These are phyloP conservation scores for Chimonanthus praecox DNA, from an alignment of 164 flowering plant species.

Conservation along the genomic window DNA sequence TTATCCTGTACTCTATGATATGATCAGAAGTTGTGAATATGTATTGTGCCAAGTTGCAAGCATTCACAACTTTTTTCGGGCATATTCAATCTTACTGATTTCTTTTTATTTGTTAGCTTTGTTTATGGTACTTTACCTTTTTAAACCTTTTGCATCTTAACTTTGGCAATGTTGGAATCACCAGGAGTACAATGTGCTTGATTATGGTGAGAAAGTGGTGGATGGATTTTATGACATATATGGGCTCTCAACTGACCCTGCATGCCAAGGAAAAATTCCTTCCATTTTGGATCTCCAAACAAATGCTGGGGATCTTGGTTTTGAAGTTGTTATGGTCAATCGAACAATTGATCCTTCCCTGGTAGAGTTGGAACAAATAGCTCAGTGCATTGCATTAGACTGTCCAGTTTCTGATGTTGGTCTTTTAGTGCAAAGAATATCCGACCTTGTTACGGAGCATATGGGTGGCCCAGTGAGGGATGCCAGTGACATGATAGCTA, in stretches of 20 bases:
- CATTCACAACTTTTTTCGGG: not conserved
- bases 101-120: not conserved
- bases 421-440: conserved; percentile 67
- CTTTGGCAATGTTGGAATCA: conserved; percentile 6
- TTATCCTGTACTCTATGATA: not conserved
- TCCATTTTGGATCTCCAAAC: conserved; percentile 74
- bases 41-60: not conserved
- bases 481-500: conserved; percentile 69
- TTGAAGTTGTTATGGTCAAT: conserved; percentile 79
- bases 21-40: not conserved
- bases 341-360: conserved; percentile 68
- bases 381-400: conserved; percentile 76
- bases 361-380: conserved; percentile 83
- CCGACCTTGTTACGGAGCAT: conserved; percentile 86
- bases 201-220: conserved; percentile 81
- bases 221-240: conserved; percentile 95
- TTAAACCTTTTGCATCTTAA: not conserved
- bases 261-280: conserved; percentile 76
- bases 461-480: conserved; percentile 97
- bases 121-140: not conserved
- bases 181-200: conserved; percentile 89
- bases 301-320: conserved; percentile 50
- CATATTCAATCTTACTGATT: not conserved
- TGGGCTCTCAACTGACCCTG: conserved; percentile 49
- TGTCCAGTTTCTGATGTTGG: conserved; percentile 48